Evolutionary conservation across 805 yeast genomes (phyloP), one percentile per base, ranked within the genome.

Genomic region (Groenewaldozyma salmanticensis): DNA sequence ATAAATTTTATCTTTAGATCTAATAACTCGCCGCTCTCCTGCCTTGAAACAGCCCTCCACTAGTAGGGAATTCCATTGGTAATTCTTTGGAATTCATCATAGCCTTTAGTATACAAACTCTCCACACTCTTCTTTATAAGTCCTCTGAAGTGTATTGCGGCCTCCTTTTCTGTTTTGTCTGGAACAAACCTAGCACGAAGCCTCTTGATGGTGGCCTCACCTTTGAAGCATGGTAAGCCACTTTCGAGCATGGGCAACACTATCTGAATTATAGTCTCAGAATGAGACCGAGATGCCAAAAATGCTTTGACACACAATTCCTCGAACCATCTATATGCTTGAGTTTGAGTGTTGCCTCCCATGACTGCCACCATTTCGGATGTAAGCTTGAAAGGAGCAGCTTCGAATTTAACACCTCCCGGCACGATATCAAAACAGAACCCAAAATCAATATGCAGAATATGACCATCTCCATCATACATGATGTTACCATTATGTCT

Each of bases 351-450:
- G 15, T 77, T 72, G 0, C 97, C 97, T n/a, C 98, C 98, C 80
- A 92, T 77, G 1, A 92, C 96, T 58, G 77, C 74, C 4, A 92
- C 82, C 98, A 94, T 92, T 57, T 92, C 99, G 52, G 81, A 83
- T 3, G 98, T 92, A 49, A 92, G 72, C 59, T 92, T 92, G 70
- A 92, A 92, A 9, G 98, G 97, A 1, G 95, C 95, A n/a, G 86
- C 95, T 55, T 92, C 99, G 58, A 92, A 94, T 55, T 80, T 85
- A 37, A 92, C 96, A 27, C 98, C 98, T 50, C 99, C 99, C 6
- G 99, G 99, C 27, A 85, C 96, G 60, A 92, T 92, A 65, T 92
- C 99, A 59, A 92, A 94, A 54, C 96, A 88, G 71, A 92, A 92
- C 2, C 99, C 99, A 66, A 92, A 92, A 65, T 92, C 99, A 61